Base-by-base conservation (phyloP, 257 asterid species). In the Phtheirospermum japonicum region DNA sequence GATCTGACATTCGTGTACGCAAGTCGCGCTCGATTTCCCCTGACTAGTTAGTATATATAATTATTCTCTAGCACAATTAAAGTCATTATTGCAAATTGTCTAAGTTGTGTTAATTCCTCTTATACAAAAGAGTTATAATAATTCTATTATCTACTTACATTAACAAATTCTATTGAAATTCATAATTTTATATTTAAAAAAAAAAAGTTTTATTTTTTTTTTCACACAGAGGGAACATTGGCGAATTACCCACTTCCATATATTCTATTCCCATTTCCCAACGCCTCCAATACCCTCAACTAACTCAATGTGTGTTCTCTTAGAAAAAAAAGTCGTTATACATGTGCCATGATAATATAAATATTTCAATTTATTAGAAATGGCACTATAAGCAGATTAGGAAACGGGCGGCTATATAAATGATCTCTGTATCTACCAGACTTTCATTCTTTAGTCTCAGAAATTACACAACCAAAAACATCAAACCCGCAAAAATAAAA, bases 381-480 rank as follows among this genome's bases (percentile, higher is more conserved):
- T 36, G 8, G 11, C 42, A 36, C 42, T 6, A 1, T 9, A 9
- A 42, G 16, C n/a, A 42, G 14, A n/a, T 16, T 7, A 0, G 23
- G 1, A 46, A 46, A 16, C 11, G 11, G 4, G 14, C 34, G 17
- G 3, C 5, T 42, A 11, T 7, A 10, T 63, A n/a, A 49, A 59
- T 76, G 76, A 75, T 75, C 65, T 73, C 83, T 71, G 70, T 63
- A 49, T 70, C 69, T 14, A 72, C 67, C n/a, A 75, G 36, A 57
- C 33, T 58, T 5, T 23, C 52, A 1, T 64, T 74, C 37, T 57
- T 70, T 43, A 79, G 76, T 70, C 59, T 66, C 53, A n/a, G 2
- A 5, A 62, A 65, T 43, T 48, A 50, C 62, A 42, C 61, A 18
- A 12, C 64, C 43, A 52, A 19, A 53, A 64, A 43, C 59, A 55